Conservation (phyloP, 2,329 filamentous ascomycete genomes). For the Hymenoscyphus albidus region DNA sequence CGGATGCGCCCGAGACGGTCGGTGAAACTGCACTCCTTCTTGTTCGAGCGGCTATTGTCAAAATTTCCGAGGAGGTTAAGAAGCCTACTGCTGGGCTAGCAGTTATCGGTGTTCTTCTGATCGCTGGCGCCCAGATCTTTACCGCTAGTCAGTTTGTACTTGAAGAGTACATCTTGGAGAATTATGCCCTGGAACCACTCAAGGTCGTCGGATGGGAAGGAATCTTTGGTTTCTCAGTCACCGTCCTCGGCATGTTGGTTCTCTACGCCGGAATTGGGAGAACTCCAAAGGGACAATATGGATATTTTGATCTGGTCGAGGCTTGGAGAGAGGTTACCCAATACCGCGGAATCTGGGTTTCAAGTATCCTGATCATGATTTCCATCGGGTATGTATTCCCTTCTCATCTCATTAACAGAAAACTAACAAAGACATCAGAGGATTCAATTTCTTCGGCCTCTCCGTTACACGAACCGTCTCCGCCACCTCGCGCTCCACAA, state of each 20-base stretch:
- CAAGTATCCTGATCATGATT: slow-evolving; percentile 90
- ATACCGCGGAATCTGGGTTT: slow-evolving; percentile 66
- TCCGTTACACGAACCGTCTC: slow-evolving; percentile 87
- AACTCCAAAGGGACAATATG: slow-evolving; percentile 68
- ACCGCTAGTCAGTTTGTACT: slow-evolving; percentile 94
- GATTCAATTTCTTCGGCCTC: slow-evolving; percentile 98
- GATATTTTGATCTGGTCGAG: slow-evolving; percentile 87
- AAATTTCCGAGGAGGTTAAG: slow-evolving; percentile 39
- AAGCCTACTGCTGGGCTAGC: slow-evolving; percentile 61
- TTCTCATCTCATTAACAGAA: not conserved
- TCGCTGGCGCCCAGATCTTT: slow-evolving; percentile 93
- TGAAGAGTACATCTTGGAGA: slow-evolving; percentile 87
- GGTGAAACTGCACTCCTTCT: slow-evolving; percentile 37
- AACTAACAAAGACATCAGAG: slow-evolving; percentile 47
- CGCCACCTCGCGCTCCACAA: slow-evolving; percentile 89
- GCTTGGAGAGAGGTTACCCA: slow-evolving; percentile 77
- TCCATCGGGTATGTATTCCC: slow-evolving; percentile 75
- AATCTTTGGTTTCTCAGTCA: slow-evolving; percentile 81
- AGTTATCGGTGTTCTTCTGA: slow-evolving; percentile 79
- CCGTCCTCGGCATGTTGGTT: slow-evolving; percentile 72
- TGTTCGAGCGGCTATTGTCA: slow-evolving; percentile 41
- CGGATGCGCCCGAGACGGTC: slow-evolving; percentile 27
- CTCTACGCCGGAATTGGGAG: slow-evolving; percentile 74
- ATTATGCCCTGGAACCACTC: slow-evolving; percentile 70
- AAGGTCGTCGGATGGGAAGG: slow-evolving; percentile 96